These are phyloP conservation scores for Pezicula rhizophila DNA, from an alignment of 2,329 filamentous ascomycete species.

Conservation along the genomic window DNA sequence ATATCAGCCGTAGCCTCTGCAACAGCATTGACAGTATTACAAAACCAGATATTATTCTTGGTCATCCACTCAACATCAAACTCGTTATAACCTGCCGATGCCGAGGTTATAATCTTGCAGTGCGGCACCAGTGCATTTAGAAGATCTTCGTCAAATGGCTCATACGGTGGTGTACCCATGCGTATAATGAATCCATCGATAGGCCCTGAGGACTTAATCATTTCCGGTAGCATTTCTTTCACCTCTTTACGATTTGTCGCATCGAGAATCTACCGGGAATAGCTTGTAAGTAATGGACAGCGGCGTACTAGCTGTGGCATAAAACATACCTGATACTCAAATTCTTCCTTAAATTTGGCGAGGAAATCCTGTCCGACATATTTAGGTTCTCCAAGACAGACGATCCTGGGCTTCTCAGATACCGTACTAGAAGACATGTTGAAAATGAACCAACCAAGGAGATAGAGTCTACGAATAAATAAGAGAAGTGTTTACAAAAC, in stretches of 20 bases:
- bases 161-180: conserved; percentile 43
- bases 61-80: conserved; percentile 40
- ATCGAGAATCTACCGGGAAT: conserved; percentile 23
- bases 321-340: conserved; percentile 28
- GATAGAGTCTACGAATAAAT: not conserved
- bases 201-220: conserved; percentile 31
- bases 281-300: no score
- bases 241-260: conserved; percentile 32
- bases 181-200: conserved; percentile 42
- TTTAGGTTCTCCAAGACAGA: conserved; percentile 34
- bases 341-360: conserved; percentile 31
- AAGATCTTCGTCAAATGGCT: conserved; percentile 42
- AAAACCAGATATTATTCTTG: conserved; percentile 41
- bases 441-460: not conserved
- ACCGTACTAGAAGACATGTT: conserved; percentile 10
- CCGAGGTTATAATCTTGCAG: conserved; percentile 40
- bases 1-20: conserved; percentile 47
- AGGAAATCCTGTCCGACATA: conserved; percentile 35
- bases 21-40: conserved; percentile 46
- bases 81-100: conserved; percentile 42
- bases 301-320: no score
- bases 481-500: no score
- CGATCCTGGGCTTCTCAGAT: conserved; percentile 32
- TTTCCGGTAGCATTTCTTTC: conserved; percentile 29
- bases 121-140: conserved; percentile 33